Evolutionary conservation across 345 rosid species (phyloP).

Genomic region (Cardamine resedifolia): DNA sequence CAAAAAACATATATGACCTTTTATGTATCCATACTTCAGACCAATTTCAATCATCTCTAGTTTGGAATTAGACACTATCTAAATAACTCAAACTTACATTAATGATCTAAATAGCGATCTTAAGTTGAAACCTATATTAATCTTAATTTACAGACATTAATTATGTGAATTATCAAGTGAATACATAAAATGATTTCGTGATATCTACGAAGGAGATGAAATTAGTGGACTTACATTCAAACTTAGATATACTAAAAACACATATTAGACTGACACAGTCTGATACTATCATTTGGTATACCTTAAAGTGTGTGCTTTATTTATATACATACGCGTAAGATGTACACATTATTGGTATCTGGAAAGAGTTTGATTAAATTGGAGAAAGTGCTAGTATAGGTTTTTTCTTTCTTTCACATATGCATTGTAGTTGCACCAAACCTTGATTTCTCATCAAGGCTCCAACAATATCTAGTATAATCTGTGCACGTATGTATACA

Average conservation of each 20-base stretch:
- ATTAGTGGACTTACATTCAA: not conserved
- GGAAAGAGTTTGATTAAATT: conserved; percentile 17
- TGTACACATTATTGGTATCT: conserved; percentile 17
- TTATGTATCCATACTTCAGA: not conserved
- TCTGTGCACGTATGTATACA: conserved; percentile 10
- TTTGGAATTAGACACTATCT: conserved; percentile 3
- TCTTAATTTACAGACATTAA: not conserved
- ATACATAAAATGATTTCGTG: not conserved
- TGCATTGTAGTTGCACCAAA: conserved; percentile 35
- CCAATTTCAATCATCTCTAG: not conserved
- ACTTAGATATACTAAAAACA: not conserved
- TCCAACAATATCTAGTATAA: conserved; percentile 19
- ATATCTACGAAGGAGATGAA: not conserved
- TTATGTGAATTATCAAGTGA: not conserved
- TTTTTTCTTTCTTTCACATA: not conserved
- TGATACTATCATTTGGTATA: not conserved
- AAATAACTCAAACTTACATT: not conserved
- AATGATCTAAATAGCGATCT: not conserved
- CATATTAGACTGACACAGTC: conserved; percentile 12
- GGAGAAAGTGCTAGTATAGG: not conserved
- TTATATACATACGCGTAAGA: conserved; percentile 15
- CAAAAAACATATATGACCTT: not conserved
- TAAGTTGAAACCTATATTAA: not conserved
- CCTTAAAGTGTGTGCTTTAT: not conserved
- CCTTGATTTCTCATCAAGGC: conserved; percentile 34